Conservation (phyloP, 495 filamentous ascomycete species). For the Aspergillus cavernicola region DNA sequence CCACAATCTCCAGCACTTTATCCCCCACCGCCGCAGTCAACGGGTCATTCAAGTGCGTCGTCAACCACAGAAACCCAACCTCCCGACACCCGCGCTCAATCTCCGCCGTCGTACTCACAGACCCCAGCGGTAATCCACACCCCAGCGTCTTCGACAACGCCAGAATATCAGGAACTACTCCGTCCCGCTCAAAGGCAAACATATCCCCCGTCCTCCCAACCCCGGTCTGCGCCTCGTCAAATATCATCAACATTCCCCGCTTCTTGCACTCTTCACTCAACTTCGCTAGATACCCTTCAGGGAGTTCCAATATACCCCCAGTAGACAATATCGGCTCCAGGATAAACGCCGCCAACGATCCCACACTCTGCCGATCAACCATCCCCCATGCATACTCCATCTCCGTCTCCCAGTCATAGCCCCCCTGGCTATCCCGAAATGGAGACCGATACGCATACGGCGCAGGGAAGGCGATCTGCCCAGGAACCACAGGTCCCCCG, state of each 20-base stretch:
- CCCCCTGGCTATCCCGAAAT: conserved; percentile 46
- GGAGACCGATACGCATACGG: conserved; percentile 53
- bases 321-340: conserved; percentile 52
- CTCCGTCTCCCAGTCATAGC: conserved; percentile 56
- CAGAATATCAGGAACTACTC: conserved; percentile 50
- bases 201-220: conserved; percentile 49
- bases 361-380: conserved; percentile 49
- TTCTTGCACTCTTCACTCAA: conserved; percentile 46
- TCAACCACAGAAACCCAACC: conserved; percentile 26
- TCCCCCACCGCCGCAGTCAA: conserved; percentile 51
- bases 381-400: conserved; percentile 51
- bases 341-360: conserved; percentile 53
- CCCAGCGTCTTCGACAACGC: conserved; percentile 53
- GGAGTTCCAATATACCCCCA: conserved; percentile 47
- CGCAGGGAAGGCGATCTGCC: conserved; percentile 44
- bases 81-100: conserved; percentile 40
- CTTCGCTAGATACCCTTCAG: conserved; percentile 42
- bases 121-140: conserved; percentile 48
- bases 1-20: conserved; percentile 54
- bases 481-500: conserved; percentile 34
- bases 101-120: conserved; percentile 45
- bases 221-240: conserved; percentile 55
- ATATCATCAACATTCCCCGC: conserved; percentile 50
- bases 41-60: conserved; percentile 52
- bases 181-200: conserved; percentile 48